Base-by-base conservation (phyloP, 139 green algal species). In the Desmodesmus armatus region DNA sequence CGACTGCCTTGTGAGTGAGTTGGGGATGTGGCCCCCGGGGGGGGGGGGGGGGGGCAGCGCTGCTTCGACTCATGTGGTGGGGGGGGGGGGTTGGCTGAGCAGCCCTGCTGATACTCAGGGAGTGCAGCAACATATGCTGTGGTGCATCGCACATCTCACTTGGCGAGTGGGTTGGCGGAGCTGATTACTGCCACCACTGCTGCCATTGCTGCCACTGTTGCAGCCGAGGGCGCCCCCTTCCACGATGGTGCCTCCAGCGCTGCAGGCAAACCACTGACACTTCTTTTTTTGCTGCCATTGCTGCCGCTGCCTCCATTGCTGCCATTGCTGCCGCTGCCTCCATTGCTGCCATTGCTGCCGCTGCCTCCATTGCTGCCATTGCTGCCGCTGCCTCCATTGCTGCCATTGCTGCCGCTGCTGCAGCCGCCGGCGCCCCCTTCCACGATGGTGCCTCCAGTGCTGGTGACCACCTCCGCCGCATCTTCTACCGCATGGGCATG, bases 401-500 rank as follows among this genome's bases (percentile, higher is more conserved):
- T 80, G 73, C 49, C 47, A 29, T 40, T 80, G 47, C 33, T 80
- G 19, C 21, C 49, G 29, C 51, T 43, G 21, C 47, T 66, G 37
- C 69, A 86, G 67, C 80, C 39, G 90, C 85, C 3, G 89, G 84
- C 2, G 65, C 78, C 17, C 92, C 92, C 27, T 98, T 93, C 67
- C 86, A 88, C 23, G 91, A 94, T 13, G 87, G 87, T 35, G 85
- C 79, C 23, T 44, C 60, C 3, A 85, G 21, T 43, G 82, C 95
- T 17, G 78, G 86, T 0, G 85, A 90, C 3, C 94, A 98, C 88
- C 53, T 98, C 41, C 87, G 95, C 29, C 88, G 93, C 65, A 89
- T 98, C 69, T 98, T 98, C 85, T 92, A 95, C 83, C 90, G 95
- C 67, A 98, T 98, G 96, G 95, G 94, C 25, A 84, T 95, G 21